Conservation (phyloP, 106 monocot genomes). For the Allium sativum region DNA sequence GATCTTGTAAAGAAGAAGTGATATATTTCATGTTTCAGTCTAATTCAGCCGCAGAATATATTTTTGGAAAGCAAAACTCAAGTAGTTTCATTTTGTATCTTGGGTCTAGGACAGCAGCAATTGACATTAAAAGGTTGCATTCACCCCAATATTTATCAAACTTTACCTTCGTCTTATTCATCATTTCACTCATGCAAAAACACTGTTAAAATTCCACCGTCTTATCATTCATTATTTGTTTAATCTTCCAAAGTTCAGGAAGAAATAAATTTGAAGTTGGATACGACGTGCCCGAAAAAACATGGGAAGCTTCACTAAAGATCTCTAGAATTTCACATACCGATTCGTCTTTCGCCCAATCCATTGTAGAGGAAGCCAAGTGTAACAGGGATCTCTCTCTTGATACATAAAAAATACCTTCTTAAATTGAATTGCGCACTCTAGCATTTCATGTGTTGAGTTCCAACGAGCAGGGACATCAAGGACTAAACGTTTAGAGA, state of each 20-base stretch:
- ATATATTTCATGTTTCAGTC: not conserved
- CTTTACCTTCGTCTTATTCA: slow-evolving; percentile 7
- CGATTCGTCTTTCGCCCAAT: slow-evolving; percentile 2
- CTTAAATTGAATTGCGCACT: slow-evolving; percentile 6
- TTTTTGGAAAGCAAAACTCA: slow-evolving; percentile 13
- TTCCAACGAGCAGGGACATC: slow-evolving; percentile 16
- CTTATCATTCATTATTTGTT: not conserved
- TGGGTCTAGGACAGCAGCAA: slow-evolving; percentile 11
- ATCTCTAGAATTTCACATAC: slow-evolving; percentile 6
- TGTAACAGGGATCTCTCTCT: not conserved
- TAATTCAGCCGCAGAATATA: not conserved
- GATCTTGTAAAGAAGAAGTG: slow-evolving; percentile 1
- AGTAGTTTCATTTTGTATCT: slow-evolving; percentile 14
- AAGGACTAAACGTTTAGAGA: slow-evolving; percentile 3
- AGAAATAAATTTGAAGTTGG: slow-evolving; percentile 10
- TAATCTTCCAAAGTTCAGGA: slow-evolving; percentile 12
- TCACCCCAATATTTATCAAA: slow-evolving; percentile 17
- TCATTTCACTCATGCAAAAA: not conserved
- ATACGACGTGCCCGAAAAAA: not conserved
- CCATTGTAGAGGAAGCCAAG: not conserved
- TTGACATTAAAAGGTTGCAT: slow-evolving; percentile 4
- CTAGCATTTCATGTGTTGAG: slow-evolving; percentile 16
- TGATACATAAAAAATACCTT: not conserved
- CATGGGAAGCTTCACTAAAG: slow-evolving; percentile 4
- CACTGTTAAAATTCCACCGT: not conserved